A percentile compares a stretch with the other conserved stretches of the same genome.
Conservation (phyloP, 2,329 filamentous ascomycete species). For the Zymoseptoria brevis region DNA sequence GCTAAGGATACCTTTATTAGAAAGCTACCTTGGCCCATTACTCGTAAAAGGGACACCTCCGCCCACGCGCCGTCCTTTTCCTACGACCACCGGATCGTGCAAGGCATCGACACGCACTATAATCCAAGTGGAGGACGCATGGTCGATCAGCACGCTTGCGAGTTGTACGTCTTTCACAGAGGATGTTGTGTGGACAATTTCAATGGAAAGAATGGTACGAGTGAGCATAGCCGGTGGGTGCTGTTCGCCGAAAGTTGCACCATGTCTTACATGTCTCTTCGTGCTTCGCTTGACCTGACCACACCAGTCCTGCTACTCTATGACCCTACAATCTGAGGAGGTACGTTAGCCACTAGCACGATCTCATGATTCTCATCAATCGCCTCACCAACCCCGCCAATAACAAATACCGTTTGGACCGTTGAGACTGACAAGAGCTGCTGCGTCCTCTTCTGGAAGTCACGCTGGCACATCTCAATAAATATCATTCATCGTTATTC, state of each 20-base stretch:
- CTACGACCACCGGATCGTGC: neutral
- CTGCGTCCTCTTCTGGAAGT: neutral
- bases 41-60: neutral
- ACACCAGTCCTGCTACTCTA: neutral
- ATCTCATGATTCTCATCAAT: neutral
- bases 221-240: neutral
- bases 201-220: neutral
- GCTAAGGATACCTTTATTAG: neutral
- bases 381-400: conserved; percentile 23
- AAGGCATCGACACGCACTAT: neutral
- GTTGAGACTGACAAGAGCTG: neutral
- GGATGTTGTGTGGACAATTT: neutral
- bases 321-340: too few species aligned
- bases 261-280: neutral
- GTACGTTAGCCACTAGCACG: neutral
- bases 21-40: neutral
- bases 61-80: neutral
- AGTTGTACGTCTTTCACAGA: neutral
- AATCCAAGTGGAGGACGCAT: neutral
- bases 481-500: too few species aligned
- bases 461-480: neutral
- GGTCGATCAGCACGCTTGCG: neutral
- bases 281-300: neutral
- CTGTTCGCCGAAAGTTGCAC: neutral
- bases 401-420: conserved; percentile 44